Base-by-base conservation (phyloP, 1,284 basidiomycete genomes). In the Rhodotorula mucilaginosa region DNA sequence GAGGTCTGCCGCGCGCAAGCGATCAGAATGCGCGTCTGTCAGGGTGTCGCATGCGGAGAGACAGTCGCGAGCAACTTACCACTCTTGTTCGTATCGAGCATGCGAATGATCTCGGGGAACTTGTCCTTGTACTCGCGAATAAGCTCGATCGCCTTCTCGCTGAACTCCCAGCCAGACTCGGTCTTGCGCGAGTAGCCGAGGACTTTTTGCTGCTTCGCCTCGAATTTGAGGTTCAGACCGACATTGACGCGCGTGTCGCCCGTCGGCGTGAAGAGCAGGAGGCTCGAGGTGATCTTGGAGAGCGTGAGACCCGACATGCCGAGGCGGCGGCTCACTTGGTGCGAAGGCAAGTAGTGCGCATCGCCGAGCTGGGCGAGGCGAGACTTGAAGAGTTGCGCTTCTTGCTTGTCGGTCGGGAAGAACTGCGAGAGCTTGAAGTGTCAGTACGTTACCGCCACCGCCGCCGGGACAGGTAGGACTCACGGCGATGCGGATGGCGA, bases 151-250 rank as follows among this genome's bases (percentile, higher is more conserved):
- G 95, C 89, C 80, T 90, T 90, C 74, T 93, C 88, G 76, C 92
- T 97, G 80, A 90, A 99, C 81, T 99, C 96, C 97, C 97, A 99
- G 58, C 88, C 86, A 23, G 87, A 84, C 23, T 88, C 89, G 46
- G 89, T 87, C 82, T 97, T 96, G 75, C 88, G 86, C 39, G 94
- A 91, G 81, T 97, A 98, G 71, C 93, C 92, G 51, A 98, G 86
- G 2, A 99, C 97, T 82, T 99, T 99, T 78, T 95, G 82, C n/a
- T 89, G 87, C 83, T 97, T 97, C 31, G 88, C 92, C 80, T 99
- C 97, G 74, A 98, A 99, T 81, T 99, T 99, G 78, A 99, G 86
- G 79, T 91, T 92, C 31, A 99, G 85, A 6, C 97, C 97, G 47
- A 99, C 84, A 80, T 99, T 98, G 70, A 86, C 86, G 83, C 97